Evolutionary conservation across 108 stramenopile genomes (phyloP).

Genomic region (Fragilaria crotonensis): DNA sequence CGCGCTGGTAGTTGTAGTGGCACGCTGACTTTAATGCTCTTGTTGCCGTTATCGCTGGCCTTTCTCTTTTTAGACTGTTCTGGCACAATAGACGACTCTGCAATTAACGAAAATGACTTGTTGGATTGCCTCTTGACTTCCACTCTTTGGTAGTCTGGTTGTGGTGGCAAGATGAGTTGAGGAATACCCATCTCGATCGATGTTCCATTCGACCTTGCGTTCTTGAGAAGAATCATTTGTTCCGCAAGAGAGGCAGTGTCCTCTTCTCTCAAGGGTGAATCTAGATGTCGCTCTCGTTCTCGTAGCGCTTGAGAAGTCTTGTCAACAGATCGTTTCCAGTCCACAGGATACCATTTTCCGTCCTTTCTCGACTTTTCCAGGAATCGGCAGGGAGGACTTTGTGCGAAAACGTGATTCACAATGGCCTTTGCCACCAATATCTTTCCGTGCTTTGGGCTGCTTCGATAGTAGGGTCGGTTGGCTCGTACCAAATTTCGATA

Average conservation of each 20-base stretch:
- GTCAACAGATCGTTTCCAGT: constrained; percentile 47
- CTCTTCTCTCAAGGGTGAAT: not conserved
- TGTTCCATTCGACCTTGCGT: not conserved
- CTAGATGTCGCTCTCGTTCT: constrained; percentile 15
- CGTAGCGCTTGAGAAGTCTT: constrained; percentile 72
- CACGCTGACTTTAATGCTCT: too few relatives aligned
- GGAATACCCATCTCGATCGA: not conserved
- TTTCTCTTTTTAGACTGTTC: too few relatives aligned
- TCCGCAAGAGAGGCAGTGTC: not conserved
- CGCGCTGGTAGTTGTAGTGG: too few relatives aligned
- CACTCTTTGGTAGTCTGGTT: not conserved
- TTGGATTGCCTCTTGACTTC: not conserved
- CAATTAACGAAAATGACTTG: too few relatives aligned
- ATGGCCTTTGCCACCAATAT: constrained; percentile 51
- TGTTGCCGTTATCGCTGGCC: too few relatives aligned
- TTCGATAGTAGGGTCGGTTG: constrained; percentile 37
- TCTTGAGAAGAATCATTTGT: not conserved
- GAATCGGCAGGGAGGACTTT: constrained; percentile 55
- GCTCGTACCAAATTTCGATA: constrained; percentile 36
- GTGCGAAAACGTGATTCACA: constrained; percentile 42
- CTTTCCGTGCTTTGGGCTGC: constrained; percentile 53
- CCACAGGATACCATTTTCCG: constrained; percentile 37
- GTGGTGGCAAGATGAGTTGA: not conserved
- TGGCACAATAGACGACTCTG: too few relatives aligned
- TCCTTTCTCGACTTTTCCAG: constrained; percentile 34